These are phyloP conservation scores for Rhizopus arrhizus DNA, from an alignment of 371 early-diverging fungal genomes.

Conservation along the genomic window DNA sequence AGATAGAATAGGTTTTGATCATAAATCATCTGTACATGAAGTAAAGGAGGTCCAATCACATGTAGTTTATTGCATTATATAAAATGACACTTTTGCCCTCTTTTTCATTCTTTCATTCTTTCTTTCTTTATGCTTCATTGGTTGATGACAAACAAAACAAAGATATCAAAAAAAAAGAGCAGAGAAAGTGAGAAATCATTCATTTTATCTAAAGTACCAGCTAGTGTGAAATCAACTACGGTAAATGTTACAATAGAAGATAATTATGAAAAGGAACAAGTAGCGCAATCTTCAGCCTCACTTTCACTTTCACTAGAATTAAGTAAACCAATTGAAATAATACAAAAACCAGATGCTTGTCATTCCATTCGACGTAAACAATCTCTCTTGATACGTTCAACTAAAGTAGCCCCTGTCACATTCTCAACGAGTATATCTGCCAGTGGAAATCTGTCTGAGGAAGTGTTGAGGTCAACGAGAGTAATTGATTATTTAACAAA, in stretches of 20 bases:
- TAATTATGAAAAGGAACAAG: not conserved
- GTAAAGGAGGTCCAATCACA: not conserved
- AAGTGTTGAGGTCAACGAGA: not conserved
- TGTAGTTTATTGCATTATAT: not conserved
- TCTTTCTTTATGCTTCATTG: not conserved
- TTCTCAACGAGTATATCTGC: constrained; percentile 32
- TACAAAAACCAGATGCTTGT: constrained; percentile 10
- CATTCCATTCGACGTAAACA: constrained; percentile 10
- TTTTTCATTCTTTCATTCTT: not conserved
- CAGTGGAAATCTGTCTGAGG: constrained; percentile 20
- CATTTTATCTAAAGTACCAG: constrained; percentile 17
- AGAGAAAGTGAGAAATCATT: constrained; percentile 8
- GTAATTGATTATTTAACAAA: constrained; percentile 15
- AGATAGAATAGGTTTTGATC: no score
- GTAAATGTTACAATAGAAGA: constrained; percentile 30
- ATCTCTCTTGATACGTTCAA: constrained; percentile 12
- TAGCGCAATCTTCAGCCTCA: constrained; percentile 9
- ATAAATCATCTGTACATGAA: no score
- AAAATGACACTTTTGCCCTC: not conserved
- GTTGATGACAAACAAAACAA: not conserved
- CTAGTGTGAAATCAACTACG: constrained; percentile 28
- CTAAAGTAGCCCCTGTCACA: constrained; percentile 27
- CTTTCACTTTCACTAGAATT: constrained; percentile 20
- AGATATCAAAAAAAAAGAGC: not conserved
- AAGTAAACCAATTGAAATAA: constrained; percentile 7